Percentiles rank a stretch among this genome's conserved stretches.
These are phyloP conservation scores for Lipomyces oligophaga DNA, from an alignment of 805 yeast species.

Conservation along the genomic window DNA sequence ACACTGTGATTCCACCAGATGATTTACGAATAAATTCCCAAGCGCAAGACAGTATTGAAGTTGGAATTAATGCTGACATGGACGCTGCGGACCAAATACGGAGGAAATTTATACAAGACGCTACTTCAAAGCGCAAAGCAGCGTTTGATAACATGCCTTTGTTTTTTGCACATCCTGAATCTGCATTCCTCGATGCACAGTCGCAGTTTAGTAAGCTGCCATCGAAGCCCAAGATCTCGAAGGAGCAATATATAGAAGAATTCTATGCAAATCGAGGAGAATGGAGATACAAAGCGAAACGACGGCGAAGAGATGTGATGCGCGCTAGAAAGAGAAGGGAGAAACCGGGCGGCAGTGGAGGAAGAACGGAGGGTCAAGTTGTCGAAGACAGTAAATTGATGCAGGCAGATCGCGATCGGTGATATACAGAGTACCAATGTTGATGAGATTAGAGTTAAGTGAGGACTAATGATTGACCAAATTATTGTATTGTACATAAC, in stretches of 20 bases:
- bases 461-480: too few species aligned
- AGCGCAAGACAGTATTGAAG: too few species aligned
- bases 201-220: slow-evolving; percentile 63
- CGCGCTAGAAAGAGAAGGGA: slow-evolving; percentile 52
- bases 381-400: neutral
- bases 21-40: too few species aligned
- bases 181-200: slow-evolving; percentile 85
- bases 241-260: slow-evolving; percentile 61
- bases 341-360: slow-evolving; percentile 19
- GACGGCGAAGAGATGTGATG: slow-evolving; percentile 67
- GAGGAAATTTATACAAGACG: slow-evolving; percentile 19
- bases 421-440: too few species aligned
- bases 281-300: slow-evolving; percentile 68
- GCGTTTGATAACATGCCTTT: slow-evolving; percentile 43
- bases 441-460: too few species aligned
- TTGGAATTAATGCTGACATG: too few species aligned
- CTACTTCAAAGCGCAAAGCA: neutral
- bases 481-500: neutral
- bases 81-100: too few species aligned
- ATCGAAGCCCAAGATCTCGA: slow-evolving; percentile 37
- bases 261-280: slow-evolving; percentile 84
- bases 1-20: neutral
- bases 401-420: neutral
- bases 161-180: slow-evolving; percentile 77
- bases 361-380: neutral